These are phyloP conservation scores for Solanum sitiens DNA, from an alignment of 257 asterid genomes.

Conservation along the genomic window DNA sequence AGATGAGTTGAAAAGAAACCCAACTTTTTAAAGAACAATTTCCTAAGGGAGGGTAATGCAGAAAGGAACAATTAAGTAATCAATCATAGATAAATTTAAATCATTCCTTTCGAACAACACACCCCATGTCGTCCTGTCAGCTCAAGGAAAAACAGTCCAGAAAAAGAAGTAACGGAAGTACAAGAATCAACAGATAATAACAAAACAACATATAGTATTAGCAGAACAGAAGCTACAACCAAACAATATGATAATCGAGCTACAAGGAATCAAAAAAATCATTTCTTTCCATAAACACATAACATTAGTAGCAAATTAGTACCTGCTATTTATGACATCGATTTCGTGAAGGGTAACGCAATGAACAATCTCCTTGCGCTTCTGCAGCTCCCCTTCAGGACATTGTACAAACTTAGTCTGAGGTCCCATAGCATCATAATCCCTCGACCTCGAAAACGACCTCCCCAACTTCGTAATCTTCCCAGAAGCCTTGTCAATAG, in stretches of 20 bases:
- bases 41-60: not conserved
- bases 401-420: slow-evolving; percentile 94
- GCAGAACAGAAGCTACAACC: not conserved
- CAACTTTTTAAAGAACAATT: not conserved
- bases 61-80: not conserved
- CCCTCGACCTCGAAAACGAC: slow-evolving; percentile 79
- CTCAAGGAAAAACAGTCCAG: too few species aligned
- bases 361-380: slow-evolving; percentile 94
- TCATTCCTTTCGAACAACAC: not conserved
- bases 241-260: not conserved
- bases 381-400: slow-evolving; percentile 97
- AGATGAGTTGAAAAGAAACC: too few species aligned
- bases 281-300: not conserved
- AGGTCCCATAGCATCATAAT: slow-evolving; percentile 93
- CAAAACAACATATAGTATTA: not conserved
- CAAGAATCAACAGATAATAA: not conserved
- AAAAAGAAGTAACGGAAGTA: too few species aligned
- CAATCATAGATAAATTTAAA: not conserved
- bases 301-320: not conserved
- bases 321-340: slow-evolving; percentile 94
- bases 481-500: slow-evolving; percentile 86
- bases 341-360: slow-evolving; percentile 87
- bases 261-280: not conserved
- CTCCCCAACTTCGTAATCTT: slow-evolving; percentile 82
- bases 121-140: not conserved